phyloP scores from a whole-genome alignment of 805 yeast species.

The Kuraishia cidri region DNA sequence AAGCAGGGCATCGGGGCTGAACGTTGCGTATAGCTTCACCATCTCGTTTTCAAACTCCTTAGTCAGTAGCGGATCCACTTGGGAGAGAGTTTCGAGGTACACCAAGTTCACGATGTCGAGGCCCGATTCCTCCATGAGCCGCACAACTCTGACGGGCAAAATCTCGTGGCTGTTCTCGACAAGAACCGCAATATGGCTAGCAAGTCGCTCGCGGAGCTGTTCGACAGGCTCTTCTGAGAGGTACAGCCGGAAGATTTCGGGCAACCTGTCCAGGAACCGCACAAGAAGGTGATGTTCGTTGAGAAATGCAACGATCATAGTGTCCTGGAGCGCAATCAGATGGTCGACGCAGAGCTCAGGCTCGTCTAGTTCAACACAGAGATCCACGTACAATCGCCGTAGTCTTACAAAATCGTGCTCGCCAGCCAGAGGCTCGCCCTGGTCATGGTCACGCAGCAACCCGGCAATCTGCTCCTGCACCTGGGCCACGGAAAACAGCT shows the following conservation, averaged over 20 bases:
- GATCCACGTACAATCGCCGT: conserved; percentile 34
- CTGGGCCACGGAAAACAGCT: conserved; percentile 34
- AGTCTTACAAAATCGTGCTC: conserved; percentile 13
- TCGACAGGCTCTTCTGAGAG: conserved; percentile 22
- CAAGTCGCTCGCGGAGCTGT: conserved; percentile 27
- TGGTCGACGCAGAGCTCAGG: conserved; percentile 59
- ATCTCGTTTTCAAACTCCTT: conserved; percentile 58
- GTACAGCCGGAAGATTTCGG: conserved; percentile 38
- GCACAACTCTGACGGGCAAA: conserved; percentile 40
- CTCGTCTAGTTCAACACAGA: conserved; percentile 50
- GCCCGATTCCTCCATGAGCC: conserved; percentile 29
- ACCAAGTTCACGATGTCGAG: conserved; percentile 49
- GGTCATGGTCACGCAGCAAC: conserved; percentile 23
- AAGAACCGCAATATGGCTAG: conserved; percentile 40
- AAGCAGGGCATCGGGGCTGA: conserved; percentile 44
- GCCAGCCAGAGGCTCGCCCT: conserved; percentile 4
- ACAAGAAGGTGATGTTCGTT: conserved; percentile 54
- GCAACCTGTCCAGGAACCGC: conserved; percentile 36
- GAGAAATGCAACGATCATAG: conserved; percentile 45
- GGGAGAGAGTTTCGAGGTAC: conserved; percentile 52
- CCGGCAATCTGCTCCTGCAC: conserved; percentile 40
- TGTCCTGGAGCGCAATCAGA: conserved; percentile 47
- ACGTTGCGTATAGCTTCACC: conserved; percentile 56
- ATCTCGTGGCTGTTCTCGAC: conserved; percentile 62
- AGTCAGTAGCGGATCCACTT: conserved; percentile 45